These are phyloP conservation scores for Arctostaphylos glauca DNA, from an alignment of 148 eudicot species.

Conservation along the genomic window DNA sequence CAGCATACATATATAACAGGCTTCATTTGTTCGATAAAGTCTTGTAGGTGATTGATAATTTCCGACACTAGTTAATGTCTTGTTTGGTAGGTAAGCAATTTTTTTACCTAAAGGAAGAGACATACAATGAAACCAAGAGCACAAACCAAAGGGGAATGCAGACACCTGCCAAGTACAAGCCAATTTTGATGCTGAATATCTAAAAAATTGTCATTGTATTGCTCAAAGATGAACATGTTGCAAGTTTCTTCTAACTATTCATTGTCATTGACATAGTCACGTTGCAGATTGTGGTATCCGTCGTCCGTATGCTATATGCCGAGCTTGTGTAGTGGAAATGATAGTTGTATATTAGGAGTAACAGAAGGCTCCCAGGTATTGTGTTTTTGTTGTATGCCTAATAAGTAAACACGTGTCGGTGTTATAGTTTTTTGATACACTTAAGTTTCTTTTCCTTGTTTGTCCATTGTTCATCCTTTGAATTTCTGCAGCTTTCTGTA, in stretches of 20 bases:
- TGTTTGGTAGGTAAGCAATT: too few relatives aligned
- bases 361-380: constrained; percentile 75
- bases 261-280: background rate
- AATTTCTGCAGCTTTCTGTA: constrained; percentile 49
- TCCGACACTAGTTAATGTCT: background rate
- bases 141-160: too few relatives aligned
- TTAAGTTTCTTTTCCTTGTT: background rate
- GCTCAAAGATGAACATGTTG: too few relatives aligned
- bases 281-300: constrained; percentile 67
- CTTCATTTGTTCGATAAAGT: background rate
- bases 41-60: background rate
- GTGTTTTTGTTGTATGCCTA: background rate
- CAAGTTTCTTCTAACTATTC: background rate
- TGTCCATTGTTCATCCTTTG: background rate
- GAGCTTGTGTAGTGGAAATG: constrained; percentile 35
- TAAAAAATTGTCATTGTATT: too few relatives aligned
- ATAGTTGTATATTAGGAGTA: constrained; percentile 50
- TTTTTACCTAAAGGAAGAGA: too few relatives aligned
- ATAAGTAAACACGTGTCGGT: too few relatives aligned
- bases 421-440: background rate
- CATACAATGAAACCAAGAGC: too few relatives aligned
- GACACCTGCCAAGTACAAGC: too few relatives aligned
- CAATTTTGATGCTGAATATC: too few relatives aligned
- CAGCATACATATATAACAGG: too few relatives aligned
- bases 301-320: constrained; percentile 50